Percentiles rank a stretch among this genome's conserved stretches.
Evolutionary conservation across 371 early-diverging fungal species (phyloP).

Genomic region (Blastocladiella emersonii): DNA sequence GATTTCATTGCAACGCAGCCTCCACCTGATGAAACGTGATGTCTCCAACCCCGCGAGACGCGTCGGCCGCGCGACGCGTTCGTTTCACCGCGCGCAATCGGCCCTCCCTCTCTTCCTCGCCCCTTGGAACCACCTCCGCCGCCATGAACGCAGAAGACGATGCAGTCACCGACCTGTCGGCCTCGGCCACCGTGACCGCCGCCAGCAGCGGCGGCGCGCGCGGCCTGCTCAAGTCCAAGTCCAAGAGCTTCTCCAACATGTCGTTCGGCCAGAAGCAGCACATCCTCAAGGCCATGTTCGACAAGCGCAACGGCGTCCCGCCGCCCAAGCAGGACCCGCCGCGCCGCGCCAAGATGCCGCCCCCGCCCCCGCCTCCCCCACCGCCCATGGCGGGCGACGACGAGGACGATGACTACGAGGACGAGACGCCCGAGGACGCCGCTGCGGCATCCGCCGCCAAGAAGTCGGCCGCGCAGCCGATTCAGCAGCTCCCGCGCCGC

Average conservation of each 20-base stretch:
- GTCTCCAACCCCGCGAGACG: no score
- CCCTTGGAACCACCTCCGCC: no score
- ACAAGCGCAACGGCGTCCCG: not conserved
- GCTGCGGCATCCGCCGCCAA: not conserved
- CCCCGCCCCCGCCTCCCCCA: not conserved
- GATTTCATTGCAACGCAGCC: no score
- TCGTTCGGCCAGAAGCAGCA: not conserved
- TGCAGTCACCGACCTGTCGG: not conserved
- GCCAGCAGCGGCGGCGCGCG: not conserved
- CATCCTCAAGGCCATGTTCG: not conserved
- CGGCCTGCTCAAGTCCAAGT: no score
- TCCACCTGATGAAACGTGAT: not conserved
- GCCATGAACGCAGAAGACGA: not conserved
- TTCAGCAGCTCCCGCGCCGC: not conserved
- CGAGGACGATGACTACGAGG: no score
- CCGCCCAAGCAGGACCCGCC: not conserved
- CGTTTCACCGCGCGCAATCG: no score
- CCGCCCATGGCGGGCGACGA: not conserved
- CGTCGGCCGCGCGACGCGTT: no score
- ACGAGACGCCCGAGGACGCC: not conserved
- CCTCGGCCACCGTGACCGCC: not conserved
- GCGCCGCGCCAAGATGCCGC: not conserved
- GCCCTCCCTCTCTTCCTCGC: no score
- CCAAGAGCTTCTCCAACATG: not conserved
- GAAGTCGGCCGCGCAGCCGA: not conserved